phyloP scores from a whole-genome alignment of 495 filamentous ascomycete genomes.

The Hypoxylon perforatum region DNA sequence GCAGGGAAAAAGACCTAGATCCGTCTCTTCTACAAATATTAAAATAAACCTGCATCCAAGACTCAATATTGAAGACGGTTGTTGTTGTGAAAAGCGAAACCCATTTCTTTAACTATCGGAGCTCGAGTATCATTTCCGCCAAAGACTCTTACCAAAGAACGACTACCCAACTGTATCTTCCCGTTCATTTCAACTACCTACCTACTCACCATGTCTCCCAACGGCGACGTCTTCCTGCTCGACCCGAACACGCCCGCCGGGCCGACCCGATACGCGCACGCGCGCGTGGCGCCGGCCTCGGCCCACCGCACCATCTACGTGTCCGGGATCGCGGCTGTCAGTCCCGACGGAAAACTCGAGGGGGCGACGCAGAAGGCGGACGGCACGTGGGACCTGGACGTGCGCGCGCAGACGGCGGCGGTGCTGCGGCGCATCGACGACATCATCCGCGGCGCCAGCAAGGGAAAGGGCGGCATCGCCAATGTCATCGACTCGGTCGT shows the following conservation, averaged over 20 bases:
- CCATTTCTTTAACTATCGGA: neutral
- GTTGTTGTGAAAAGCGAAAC: neutral
- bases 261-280: conserved; percentile 46
- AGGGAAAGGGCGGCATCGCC: conserved; percentile 45
- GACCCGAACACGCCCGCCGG: conserved; percentile 45
- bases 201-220: conserved; percentile 44
- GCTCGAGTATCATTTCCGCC: neutral
- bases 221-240: conserved; percentile 51
- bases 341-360: conserved; percentile 25
- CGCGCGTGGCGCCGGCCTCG: conserved; percentile 46
- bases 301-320: conserved; percentile 51
- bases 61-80: neutral
- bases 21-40: neutral
- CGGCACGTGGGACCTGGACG: conserved; percentile 45
- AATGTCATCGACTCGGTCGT: conserved; percentile 52
- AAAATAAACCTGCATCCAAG: neutral
- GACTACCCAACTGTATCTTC: neutral
- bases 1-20: neutral
- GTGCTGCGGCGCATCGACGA: conserved; percentile 47
- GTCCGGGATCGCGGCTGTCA: conserved; percentile 44
- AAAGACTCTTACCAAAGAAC: neutral
- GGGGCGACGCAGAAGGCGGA: conserved; percentile 48
- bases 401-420: conserved; percentile 50
- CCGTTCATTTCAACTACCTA: neutral
- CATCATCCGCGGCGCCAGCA: conserved; percentile 49